A percentile compares a stretch with the other conserved stretches of the same genome.
These are phyloP conservation scores for Boechera stricta DNA, from an alignment of 345 rosid species.

Conservation along the genomic window DNA sequence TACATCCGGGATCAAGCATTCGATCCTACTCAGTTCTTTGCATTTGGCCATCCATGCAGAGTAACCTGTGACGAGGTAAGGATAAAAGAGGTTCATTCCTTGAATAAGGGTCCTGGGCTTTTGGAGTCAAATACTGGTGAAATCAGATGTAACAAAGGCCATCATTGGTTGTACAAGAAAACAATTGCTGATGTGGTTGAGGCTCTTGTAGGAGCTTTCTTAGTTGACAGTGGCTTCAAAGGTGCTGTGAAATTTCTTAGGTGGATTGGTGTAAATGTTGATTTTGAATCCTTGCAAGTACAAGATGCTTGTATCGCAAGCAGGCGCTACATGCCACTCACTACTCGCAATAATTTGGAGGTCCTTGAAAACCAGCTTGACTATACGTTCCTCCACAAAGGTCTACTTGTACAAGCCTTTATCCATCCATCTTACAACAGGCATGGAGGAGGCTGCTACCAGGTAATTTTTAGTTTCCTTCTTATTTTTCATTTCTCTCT, in stretches of 20 bases:
- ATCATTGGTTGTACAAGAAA: slow-evolving; percentile 80
- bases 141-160: slow-evolving; percentile 80
- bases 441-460: slow-evolving; percentile 96
- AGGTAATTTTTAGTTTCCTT: slow-evolving; percentile 53
- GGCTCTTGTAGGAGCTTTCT: slow-evolving; percentile 91
- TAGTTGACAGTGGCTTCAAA: slow-evolving; percentile 90
- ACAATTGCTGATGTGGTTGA: slow-evolving; percentile 92
- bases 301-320: slow-evolving; percentile 61
- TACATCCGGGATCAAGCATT: slow-evolving; percentile 88
- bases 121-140: slow-evolving; percentile 49
- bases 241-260: slow-evolving; percentile 83
- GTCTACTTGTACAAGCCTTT: slow-evolving; percentile 84
- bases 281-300: slow-evolving; percentile 66
- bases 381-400: slow-evolving; percentile 67
- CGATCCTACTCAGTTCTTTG: slow-evolving; percentile 82
- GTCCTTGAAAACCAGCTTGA: slow-evolving; percentile 59
- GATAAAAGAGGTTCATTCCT: slow-evolving; percentile 54
- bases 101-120: slow-evolving; percentile 33
- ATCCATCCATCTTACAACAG: slow-evolving; percentile 87
- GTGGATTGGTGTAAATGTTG: slow-evolving; percentile 82
- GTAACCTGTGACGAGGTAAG: slow-evolving; percentile 59
- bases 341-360: slow-evolving; percentile 51
- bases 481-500: not conserved
- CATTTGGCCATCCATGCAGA: slow-evolving; percentile 75
- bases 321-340: slow-evolving; percentile 60